A percentile compares a stretch with the other conserved stretches of the same genome.
These are phyloP conservation scores for Backusella tuberculispora DNA, from an alignment of 192 early-diverging fungal genomes.

Conservation along the genomic window DNA sequence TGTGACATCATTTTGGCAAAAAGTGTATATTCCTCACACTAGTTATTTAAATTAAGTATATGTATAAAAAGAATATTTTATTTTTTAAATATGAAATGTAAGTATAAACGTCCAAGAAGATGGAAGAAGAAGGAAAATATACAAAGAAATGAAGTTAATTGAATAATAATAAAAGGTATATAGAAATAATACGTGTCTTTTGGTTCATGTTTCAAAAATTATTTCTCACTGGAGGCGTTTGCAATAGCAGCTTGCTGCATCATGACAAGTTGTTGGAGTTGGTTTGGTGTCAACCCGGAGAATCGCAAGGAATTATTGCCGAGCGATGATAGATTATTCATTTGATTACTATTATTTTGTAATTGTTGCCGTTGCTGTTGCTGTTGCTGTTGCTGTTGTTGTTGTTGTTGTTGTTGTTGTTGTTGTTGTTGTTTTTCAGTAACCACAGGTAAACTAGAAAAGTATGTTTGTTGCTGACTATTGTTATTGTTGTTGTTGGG, in stretches of 20 bases:
- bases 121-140: too few species aligned
- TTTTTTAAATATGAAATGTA: too few species aligned
- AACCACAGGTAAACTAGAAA: background rate
- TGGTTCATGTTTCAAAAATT: too few species aligned
- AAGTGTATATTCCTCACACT: too few species aligned
- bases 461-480: background rate
- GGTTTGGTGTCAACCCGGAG: conserved; percentile 1
- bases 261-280: conserved; percentile 12
- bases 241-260: conserved; percentile 14
- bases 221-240: background rate
- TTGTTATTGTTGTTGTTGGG: background rate
- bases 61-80: too few species aligned
- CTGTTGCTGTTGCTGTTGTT: background rate
- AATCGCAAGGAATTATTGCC: background rate
- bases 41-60: too few species aligned
- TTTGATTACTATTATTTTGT: background rate
- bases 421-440: background rate
- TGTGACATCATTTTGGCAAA: too few species aligned
- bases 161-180: too few species aligned
- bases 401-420: too few species aligned
- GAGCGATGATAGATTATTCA: background rate
- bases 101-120: too few species aligned
- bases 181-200: too few species aligned
- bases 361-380: background rate
- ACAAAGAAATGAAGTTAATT: too few species aligned